Evolutionary conservation across 345 rosid genomes (phyloP), one percentile per base, ranked within the genome.

Genomic region (Euphorbia lathyris): DNA sequence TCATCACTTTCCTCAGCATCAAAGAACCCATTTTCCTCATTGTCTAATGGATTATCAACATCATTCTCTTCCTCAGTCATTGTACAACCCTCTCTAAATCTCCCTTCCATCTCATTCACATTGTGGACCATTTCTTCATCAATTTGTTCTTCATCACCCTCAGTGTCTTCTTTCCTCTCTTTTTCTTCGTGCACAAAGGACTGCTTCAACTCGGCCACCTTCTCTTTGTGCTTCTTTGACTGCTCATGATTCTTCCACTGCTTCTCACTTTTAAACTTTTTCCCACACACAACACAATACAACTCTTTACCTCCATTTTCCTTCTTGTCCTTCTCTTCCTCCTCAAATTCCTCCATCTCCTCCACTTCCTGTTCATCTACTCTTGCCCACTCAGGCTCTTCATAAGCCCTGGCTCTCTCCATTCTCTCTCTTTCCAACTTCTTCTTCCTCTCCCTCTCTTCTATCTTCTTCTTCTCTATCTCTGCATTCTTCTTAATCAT

Each of bases 171-270:
- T 3, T 74, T 65, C 58, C 19, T 17, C 34, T 70, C 73, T 3
- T 70, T 84, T 11, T 88, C 94, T 59, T 83, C 85, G 22, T 85
- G 82, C 55, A 55, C 75, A 71, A 88, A 86, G 0, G 85, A 67
- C 58, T 88, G 85, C 81, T 88, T 86, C 82, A 91, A 85, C 77
- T 86, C 83, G 0, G 88, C 97, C 53, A 95, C 88, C 83, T 84
- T 92, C 85, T 95, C 98, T 85, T 84, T 90, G 23, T 95, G 99
- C 89, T 95, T 95, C 88, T 90, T 90, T 0, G 98, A 95, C 85
- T 90, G 97, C 81, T 95, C 98, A 10, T 95, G 98, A 82, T 92
- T 95, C 81, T 85, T 85, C 98, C 98, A 95, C 72, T 95, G 98
- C 82, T 92, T 90, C 76, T 95, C 90, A 65, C 97, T 90, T 81